These are phyloP conservation scores for Camelina neglecta DNA, from an alignment of 345 rosid genomes.

Conservation along the genomic window DNA sequence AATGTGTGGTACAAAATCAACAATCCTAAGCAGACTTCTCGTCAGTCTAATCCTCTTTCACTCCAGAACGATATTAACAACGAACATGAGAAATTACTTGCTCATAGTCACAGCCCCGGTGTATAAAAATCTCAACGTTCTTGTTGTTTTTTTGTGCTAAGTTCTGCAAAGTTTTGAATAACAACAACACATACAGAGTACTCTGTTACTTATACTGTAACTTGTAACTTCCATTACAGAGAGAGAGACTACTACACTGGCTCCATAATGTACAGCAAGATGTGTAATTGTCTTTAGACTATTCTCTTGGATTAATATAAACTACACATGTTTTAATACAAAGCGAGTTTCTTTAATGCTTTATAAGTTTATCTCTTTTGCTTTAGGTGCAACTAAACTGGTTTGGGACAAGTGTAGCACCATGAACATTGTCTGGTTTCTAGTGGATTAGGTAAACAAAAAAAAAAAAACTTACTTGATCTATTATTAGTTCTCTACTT, in stretches of 20 bases:
- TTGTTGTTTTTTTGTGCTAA: slow-evolving; percentile 7
- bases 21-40: slow-evolving; percentile 56
- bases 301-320: slow-evolving; percentile 13
- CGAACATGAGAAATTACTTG: slow-evolving; percentile 69
- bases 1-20: slow-evolving; percentile 88
- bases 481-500: slow-evolving; percentile 40
- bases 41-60: slow-evolving; percentile 35
- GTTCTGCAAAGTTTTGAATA: slow-evolving; percentile 35
- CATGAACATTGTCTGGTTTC: slow-evolving; percentile 28
- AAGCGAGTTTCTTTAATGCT: too few relatives aligned
- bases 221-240: slow-evolving; percentile 23
- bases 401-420: slow-evolving; percentile 29
- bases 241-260: slow-evolving; percentile 25
- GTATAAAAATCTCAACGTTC: slow-evolving; percentile 46
- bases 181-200: slow-evolving; percentile 9
- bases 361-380: background rate
- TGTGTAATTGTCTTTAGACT: slow-evolving; percentile 27
- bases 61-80: slow-evolving; percentile 40
- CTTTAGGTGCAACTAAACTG: slow-evolving; percentile 40
- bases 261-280: slow-evolving; percentile 16
- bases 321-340: background rate
- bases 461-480: background rate
- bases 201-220: slow-evolving; percentile 20
- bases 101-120: slow-evolving; percentile 50
- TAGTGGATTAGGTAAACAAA: slow-evolving; percentile 36